A percentile compares a stretch with the other conserved stretches of the same genome.
Conservation (phyloP, 2,329 filamentous ascomycete genomes). For the Xylariomycetidae sp. region DNA sequence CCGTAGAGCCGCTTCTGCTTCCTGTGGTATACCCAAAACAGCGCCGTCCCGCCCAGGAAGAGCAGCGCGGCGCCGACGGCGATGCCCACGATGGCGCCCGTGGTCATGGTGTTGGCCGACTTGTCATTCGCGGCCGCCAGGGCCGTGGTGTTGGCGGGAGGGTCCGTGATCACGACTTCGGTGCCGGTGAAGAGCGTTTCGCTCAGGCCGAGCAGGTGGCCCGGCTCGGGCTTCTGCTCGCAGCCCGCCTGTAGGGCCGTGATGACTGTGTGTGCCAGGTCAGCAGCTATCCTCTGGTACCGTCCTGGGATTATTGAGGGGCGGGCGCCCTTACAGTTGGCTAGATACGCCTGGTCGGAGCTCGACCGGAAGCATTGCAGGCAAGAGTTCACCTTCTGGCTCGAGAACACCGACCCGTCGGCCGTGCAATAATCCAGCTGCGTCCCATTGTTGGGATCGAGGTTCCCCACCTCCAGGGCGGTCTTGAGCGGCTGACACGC, state of each 20-base stretch:
- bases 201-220: conserved; percentile 34
- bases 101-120: conserved; percentile 32
- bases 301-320: too few species aligned
- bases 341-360: conserved; percentile 35
- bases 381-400: conserved; percentile 31
- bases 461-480: conserved; percentile 30
- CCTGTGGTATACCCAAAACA: conserved; percentile 46
- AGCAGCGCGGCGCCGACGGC: conserved; percentile 40
- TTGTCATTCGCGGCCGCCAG: conserved; percentile 18
- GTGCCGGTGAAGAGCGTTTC: conserved; percentile 36
- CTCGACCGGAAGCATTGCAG: conserved; percentile 39
- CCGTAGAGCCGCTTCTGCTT: conserved; percentile 32
- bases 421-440: conserved; percentile 39
- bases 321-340: conserved; percentile 42
- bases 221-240: conserved; percentile 36
- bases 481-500: conserved; percentile 37
- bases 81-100: conserved; percentile 51
- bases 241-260: conserved; percentile 44
- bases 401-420: conserved; percentile 28
- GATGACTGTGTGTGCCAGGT: conserved; percentile 38
- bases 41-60: conserved; percentile 35
- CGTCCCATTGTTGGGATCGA: conserved; percentile 19
- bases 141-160: conserved; percentile 20
- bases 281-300: too few species aligned
- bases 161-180: conserved; percentile 35